Percentiles rank a stretch among this genome's conserved stretches.
Conservation (phyloP, 2,329 filamentous ascomycete genomes). For the Dichotomopilus funicola region DNA sequence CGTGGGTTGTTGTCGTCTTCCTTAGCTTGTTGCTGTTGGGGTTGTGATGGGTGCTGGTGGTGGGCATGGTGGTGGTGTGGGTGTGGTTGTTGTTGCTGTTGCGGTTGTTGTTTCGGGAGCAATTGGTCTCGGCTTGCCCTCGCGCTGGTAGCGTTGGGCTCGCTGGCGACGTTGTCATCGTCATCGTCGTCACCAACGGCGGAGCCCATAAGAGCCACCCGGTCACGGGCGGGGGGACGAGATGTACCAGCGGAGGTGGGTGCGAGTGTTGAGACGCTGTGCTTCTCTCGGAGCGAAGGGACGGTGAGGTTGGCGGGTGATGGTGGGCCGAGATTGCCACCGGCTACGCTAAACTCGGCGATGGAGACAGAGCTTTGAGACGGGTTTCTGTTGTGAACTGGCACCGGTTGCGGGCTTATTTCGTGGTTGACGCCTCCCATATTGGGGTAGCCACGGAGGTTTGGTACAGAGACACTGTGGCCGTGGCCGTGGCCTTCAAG, state of each 20-base stretch:
- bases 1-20: slow-evolving; percentile 23
- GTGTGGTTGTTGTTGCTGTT: slow-evolving; percentile 14
- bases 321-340: slow-evolving; percentile 2
- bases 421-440: background rate
- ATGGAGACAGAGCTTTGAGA: slow-evolving; percentile 30
- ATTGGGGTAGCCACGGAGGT: slow-evolving; percentile 14
- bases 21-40: background rate
- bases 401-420: slow-evolving; percentile 3
- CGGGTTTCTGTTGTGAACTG: slow-evolving; percentile 25
- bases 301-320: background rate
- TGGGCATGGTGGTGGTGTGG: slow-evolving; percentile 13
- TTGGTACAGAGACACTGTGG: slow-evolving; percentile 22
- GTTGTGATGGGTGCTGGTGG: slow-evolving; percentile 1
- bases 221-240: slow-evolving; percentile 52
- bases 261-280: slow-evolving; percentile 56
- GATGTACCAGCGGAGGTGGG: slow-evolving; percentile 46
- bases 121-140: too few species aligned
- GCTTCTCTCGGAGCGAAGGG: slow-evolving; percentile 46
- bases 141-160: too few species aligned
- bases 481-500: slow-evolving; percentile 28
- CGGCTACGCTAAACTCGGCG: slow-evolving; percentile 20
- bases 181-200: slow-evolving; percentile 36
- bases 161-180: slow-evolving; percentile 9
- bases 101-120: slow-evolving; percentile 1
- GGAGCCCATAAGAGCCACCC: slow-evolving; percentile 27